Percentiles rank a stretch among this genome's conserved stretches.
phyloP scores from a whole-genome alignment of 2,329 filamentous ascomycete genomes.

The Endothia cerciana region DNA sequence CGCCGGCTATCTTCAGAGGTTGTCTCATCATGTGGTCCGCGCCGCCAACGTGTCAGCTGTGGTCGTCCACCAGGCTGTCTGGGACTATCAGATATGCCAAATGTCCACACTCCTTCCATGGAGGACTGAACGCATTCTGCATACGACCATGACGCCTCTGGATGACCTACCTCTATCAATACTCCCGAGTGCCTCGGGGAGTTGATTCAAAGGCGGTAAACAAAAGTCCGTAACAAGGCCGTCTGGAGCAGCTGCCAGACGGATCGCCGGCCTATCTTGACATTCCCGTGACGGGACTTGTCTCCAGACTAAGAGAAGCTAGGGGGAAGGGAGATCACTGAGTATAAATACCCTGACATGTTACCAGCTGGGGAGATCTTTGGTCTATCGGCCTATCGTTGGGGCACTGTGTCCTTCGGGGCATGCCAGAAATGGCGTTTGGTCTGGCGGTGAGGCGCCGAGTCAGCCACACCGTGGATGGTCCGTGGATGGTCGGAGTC shows the following conservation, averaged over 20 bases:
- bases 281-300: neutral
- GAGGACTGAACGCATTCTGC: neutral
- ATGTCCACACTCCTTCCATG: neutral
- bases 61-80: constrained; percentile 13
- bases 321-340: neutral
- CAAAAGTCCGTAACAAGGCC: neutral
- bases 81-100: neutral
- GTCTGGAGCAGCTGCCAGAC: neutral
- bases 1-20: neutral
- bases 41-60: neutral
- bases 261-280: constrained; percentile 19
- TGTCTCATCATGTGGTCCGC: neutral
- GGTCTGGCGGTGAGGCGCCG: constrained; percentile 15
- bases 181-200: neutral
- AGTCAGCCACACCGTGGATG: neutral
- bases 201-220: neutral
- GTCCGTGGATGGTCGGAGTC: neutral
- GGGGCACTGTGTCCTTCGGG: too few species aligned
- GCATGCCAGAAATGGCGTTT: constrained; percentile 18
- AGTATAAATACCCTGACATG: too few species aligned
- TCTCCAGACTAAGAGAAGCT: too few species aligned
- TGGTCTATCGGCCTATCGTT: constrained; percentile 11
- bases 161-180: neutral
- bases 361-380: too few species aligned
- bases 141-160: neutral